phyloP scores from a whole-genome alignment of 2,329 filamentous ascomycete genomes.

The Cytospora schulzeri region DNA sequence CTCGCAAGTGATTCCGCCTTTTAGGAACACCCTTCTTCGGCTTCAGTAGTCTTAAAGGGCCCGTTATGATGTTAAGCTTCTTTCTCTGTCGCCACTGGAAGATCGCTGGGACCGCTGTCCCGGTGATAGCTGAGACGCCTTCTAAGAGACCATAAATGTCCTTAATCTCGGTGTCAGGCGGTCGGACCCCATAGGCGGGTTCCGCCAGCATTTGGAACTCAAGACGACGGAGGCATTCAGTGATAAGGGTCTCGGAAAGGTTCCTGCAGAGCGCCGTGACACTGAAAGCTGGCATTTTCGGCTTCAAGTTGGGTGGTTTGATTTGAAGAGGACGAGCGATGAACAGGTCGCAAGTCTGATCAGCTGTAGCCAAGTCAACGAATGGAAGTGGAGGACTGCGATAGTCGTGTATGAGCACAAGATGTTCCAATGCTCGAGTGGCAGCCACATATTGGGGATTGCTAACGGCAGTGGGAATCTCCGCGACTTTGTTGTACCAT shows the following conservation, averaged over 20 bases:
- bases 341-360: conserved; percentile 20
- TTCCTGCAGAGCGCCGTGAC: conserved; percentile 25
- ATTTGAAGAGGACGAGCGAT: conserved; percentile 2
- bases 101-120: conserved; percentile 21
- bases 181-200: conserved; percentile 8
- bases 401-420: conserved; percentile 20
- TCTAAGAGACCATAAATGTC: conserved; percentile 20
- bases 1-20: conserved; percentile 13
- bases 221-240: conserved; percentile 13
- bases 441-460: conserved; percentile 25
- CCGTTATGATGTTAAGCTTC: background rate
- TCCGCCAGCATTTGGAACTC: conserved; percentile 11
- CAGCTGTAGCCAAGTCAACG: conserved; percentile 19
- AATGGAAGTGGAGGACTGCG: conserved; percentile 20
- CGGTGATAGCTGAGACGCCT: conserved; percentile 19
- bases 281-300: conserved; percentile 2
- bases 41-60: conserved; percentile 11
- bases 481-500: conserved; percentile 15
- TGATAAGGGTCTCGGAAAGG: conserved; percentile 24
- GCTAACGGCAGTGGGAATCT: conserved; percentile 7
- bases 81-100: conserved; percentile 26
- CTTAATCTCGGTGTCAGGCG: conserved; percentile 5
- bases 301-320: background rate
- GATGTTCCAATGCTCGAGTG: conserved; percentile 24
- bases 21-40: conserved; percentile 7